These are phyloP conservation scores for Gomphus bonarii DNA, from an alignment of 1,284 basidiomycete species.

Conservation along the genomic window DNA sequence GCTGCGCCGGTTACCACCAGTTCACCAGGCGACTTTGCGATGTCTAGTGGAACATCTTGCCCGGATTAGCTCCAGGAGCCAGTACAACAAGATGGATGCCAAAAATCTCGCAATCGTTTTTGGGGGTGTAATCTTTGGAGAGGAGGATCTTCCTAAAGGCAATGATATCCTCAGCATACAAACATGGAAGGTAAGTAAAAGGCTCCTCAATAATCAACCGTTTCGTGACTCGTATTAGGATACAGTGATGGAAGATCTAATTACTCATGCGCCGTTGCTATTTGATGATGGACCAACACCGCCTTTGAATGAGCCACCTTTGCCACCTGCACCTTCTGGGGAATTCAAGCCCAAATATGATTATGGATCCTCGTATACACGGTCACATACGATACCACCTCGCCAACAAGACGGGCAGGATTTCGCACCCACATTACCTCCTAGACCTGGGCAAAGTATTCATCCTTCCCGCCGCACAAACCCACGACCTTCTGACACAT, in stretches of 20 bases:
- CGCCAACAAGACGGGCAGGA: constrained; percentile 33
- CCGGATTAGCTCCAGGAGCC: constrained; percentile 56
- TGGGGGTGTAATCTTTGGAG: constrained; percentile 78
- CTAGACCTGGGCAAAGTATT: constrained; percentile 61
- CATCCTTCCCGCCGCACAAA: constrained; percentile 43
- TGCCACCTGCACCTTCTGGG: constrained; percentile 55
- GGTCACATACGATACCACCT: constrained; percentile 38
- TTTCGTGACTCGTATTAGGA: constrained; percentile 40
- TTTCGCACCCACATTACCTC: constrained; percentile 60
- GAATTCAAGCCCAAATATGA: constrained; percentile 38
- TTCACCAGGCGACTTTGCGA: constrained; percentile 86
- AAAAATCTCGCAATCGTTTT: constrained; percentile 86
- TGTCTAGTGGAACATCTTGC: constrained; percentile 84
- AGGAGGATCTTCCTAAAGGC: constrained; percentile 74
- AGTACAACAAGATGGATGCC: constrained; percentile 91
- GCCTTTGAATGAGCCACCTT: constrained; percentile 18
- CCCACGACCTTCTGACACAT: neutral
- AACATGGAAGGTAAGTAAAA: constrained; percentile 51
- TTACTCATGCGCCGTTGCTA: constrained; percentile 51
- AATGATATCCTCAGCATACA: constrained; percentile 66
- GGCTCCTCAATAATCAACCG: constrained; percentile 1
- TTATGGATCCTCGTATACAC: constrained; percentile 64
- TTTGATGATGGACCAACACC: constrained; percentile 39
- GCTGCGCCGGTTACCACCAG: constrained; percentile 72
- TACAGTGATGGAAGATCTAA: constrained; percentile 80